These are phyloP conservation scores for Yarrowia deformans DNA, from an alignment of 805 yeast genomes.

Conservation along the genomic window DNA sequence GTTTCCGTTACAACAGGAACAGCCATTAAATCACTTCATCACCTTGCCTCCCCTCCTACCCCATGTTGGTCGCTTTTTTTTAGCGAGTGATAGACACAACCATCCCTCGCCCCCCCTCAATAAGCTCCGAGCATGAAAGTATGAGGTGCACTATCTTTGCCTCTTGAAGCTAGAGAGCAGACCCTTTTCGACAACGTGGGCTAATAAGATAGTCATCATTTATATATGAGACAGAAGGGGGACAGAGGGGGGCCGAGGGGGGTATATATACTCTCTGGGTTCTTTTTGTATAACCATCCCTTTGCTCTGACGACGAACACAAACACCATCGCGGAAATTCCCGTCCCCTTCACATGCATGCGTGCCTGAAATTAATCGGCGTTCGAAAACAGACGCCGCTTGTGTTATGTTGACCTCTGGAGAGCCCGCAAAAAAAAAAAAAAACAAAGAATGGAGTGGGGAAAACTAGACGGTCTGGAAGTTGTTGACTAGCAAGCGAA, in stretches of 20 bases:
- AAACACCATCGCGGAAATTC: no score
- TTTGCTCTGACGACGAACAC: no score
- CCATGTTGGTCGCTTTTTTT: not conserved
- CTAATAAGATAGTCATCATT: slow-evolving; percentile 5
- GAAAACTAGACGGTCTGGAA: not conserved
- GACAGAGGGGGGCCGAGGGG: not conserved
- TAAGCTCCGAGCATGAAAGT: slow-evolving; percentile 36
- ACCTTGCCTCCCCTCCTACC: no score
- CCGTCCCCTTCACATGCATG: slow-evolving; percentile 6
- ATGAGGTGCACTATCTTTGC: slow-evolving; percentile 2
- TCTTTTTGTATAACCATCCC: no score
- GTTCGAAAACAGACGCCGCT: not conserved
- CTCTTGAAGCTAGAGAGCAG: slow-evolving; percentile 8
- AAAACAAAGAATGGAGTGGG: slow-evolving; percentile 1
- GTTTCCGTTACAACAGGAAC: no score
- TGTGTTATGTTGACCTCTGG: slow-evolving; percentile 9
- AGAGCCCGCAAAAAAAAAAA: not conserved
- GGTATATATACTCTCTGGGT: not conserved
- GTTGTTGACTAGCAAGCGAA: slow-evolving; percentile 3
- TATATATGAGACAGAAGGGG: not conserved
- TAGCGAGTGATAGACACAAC: slow-evolving; percentile 20
- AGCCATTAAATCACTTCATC: no score
- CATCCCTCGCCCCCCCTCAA: slow-evolving; percentile 1
- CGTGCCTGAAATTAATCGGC: slow-evolving; percentile 31
- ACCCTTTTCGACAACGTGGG: slow-evolving; percentile 11